phyloP scores from a whole-genome alignment of 768 basidiomycete species.

The Tricholoma terreum region DNA sequence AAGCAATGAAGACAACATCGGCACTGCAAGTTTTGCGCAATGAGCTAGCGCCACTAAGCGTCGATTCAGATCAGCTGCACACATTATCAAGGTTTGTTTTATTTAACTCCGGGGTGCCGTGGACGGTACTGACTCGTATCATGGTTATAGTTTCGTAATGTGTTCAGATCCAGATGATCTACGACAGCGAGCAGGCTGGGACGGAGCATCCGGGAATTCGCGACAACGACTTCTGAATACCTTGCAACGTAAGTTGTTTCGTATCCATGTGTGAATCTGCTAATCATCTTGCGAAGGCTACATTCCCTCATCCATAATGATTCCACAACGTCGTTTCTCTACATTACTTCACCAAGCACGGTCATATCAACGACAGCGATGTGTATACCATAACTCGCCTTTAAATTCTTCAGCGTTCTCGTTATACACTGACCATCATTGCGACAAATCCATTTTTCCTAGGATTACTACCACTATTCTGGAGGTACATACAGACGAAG shows the following conservation, averaged over 20 bases:
- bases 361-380: conserved; percentile 72
- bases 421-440: conserved; percentile 85
- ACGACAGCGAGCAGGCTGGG: conserved; percentile 79
- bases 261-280: neutral
- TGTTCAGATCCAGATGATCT: conserved; percentile 84
- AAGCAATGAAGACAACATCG: conserved; percentile 71
- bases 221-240: conserved; percentile 70
- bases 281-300: conserved; percentile 49
- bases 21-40: conserved; percentile 85
- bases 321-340: conserved; percentile 85
- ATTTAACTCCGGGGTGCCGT: neutral
- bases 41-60: conserved; percentile 81
- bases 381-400: conserved; percentile 83
- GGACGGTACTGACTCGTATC: neutral
- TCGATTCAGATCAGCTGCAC: conserved; percentile 80
- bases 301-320: conserved; percentile 90
- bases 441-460: conserved; percentile 81
- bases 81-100: conserved; percentile 74
- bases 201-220: conserved; percentile 81
- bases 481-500: conserved; percentile 86
- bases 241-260: conserved; percentile 67
- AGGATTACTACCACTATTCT: conserved; percentile 81
- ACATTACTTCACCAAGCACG: conserved; percentile 85
- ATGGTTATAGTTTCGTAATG: conserved; percentile 75
- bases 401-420: conserved; percentile 59